Conservation (phyloP, 768 basidiomycete species). For the Kwoniella dendrophila region DNA sequence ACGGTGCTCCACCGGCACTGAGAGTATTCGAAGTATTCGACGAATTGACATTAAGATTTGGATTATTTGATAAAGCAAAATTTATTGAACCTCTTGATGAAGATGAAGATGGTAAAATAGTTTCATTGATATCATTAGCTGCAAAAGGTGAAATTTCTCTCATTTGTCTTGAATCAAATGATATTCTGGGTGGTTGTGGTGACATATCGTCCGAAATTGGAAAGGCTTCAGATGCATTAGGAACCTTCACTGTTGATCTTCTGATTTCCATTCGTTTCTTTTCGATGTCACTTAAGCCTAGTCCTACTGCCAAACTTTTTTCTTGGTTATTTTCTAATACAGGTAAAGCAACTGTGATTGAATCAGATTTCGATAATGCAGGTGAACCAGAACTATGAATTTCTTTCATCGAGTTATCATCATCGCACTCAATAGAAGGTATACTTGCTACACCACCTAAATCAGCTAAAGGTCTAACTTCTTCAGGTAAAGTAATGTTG, state of each 20-base stretch:
- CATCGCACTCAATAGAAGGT: conserved; percentile 15
- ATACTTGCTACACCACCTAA: conserved; percentile 20
- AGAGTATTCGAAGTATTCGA: not conserved
- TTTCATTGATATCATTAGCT: not conserved
- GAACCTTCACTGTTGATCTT: conserved; percentile 37
- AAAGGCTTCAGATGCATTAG: conserved; percentile 35
- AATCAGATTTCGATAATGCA: conserved; percentile 11
- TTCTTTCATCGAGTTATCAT: conserved; percentile 2
- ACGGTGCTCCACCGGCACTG: not conserved
- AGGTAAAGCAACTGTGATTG: conserved; percentile 7
- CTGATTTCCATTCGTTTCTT: conserved; percentile 32
- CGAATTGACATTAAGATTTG: no score
- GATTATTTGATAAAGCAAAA: not conserved
- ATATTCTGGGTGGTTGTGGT: not conserved
- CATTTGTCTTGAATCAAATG: conserved; percentile 1
- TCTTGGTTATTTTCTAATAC: conserved; percentile 2
- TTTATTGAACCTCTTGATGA: conserved; percentile 7
- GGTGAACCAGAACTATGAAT: not conserved
- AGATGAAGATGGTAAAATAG: conserved; percentile 2
- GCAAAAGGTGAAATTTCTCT: conserved; percentile 34
- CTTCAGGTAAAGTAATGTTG: conserved; percentile 9
- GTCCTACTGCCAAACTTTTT: not conserved
- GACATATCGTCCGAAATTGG: conserved; percentile 27
- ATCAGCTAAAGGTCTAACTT: conserved; percentile 35
- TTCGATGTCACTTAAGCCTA: conserved; percentile 23